phyloP scores from a whole-genome alignment of 768 basidiomycete species.

The Amanita jacksonii region DNA sequence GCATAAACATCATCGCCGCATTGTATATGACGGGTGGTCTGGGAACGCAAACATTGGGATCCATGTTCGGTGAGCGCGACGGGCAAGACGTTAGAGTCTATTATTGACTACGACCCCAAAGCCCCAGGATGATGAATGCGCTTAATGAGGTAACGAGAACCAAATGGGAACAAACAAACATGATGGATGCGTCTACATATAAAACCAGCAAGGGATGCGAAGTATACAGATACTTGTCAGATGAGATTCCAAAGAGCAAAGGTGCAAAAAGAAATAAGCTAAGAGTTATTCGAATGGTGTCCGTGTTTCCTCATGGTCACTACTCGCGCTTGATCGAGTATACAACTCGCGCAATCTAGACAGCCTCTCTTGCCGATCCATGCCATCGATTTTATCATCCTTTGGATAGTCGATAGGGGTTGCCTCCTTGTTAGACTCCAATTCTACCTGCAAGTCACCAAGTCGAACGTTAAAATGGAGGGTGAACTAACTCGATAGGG shows the following conservation, averaged over 20 bases:
- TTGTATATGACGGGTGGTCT: slow-evolving; percentile 44
- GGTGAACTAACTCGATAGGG: slow-evolving; percentile 51
- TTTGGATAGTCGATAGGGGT: slow-evolving; percentile 20
- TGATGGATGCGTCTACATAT: neutral
- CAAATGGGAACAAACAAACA: slow-evolving; percentile 12
- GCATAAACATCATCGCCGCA: slow-evolving; percentile 76
- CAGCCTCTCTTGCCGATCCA: slow-evolving; percentile 50
- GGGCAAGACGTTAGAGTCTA: neutral
- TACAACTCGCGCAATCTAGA: slow-evolving; percentile 75
- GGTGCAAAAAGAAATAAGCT: slow-evolving; percentile 6
- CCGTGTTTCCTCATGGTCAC: slow-evolving; percentile 20
- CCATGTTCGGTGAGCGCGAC: slow-evolving; percentile 13
- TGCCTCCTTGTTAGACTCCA: slow-evolving; percentile 45
- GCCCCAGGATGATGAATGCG: too few relatives aligned
- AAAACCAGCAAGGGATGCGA: slow-evolving; percentile 3
- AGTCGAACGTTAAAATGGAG: neutral
- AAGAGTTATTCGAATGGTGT: slow-evolving; percentile 21
- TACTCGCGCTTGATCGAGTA: slow-evolving; percentile 51
- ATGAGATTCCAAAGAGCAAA: slow-evolving; percentile 6
- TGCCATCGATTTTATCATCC: slow-evolving; percentile 8
- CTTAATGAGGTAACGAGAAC: too few relatives aligned
- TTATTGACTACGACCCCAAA: neutral
- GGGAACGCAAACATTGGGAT: slow-evolving; percentile 8
- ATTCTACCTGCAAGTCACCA: slow-evolving; percentile 29
- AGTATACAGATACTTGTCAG: slow-evolving; percentile 12